Percentiles rank a stretch among this genome's conserved stretches.
Conservation (phyloP, 1,284 basidiomycete species). For the Pyrrhoderma noxium region DNA sequence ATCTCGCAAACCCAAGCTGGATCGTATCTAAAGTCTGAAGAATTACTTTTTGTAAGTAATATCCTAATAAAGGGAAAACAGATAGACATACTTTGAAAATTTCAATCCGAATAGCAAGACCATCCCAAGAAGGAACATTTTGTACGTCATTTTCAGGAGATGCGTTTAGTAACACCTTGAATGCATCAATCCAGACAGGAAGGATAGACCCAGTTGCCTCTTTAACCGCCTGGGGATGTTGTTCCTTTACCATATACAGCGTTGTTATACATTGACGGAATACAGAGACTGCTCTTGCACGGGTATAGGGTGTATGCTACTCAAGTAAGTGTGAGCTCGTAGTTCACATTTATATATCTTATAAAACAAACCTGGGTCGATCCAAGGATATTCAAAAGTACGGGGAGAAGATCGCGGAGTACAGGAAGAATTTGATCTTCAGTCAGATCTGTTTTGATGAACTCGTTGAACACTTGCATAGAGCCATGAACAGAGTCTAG, state of each 20-base stretch:
- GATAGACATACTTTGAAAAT: slow-evolving; percentile 61
- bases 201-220: slow-evolving; percentile 76
- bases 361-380: slow-evolving; percentile 51
- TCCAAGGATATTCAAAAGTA: slow-evolving; percentile 77
- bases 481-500: slow-evolving; percentile 80
- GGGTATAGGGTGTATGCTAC: slow-evolving; percentile 72
- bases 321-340: slow-evolving; percentile 17
- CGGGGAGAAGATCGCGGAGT: slow-evolving; percentile 76
- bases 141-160: slow-evolving; percentile 58
- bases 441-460: slow-evolving; percentile 83
- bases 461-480: slow-evolving; percentile 92
- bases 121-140: slow-evolving; percentile 64
- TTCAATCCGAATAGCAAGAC: slow-evolving; percentile 67
- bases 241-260: slow-evolving; percentile 91
- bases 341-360: not conserved
- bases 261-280: slow-evolving; percentile 88
- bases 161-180: slow-evolving; percentile 66
- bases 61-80: slow-evolving; percentile 3
- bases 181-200: slow-evolving; percentile 84
- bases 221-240: slow-evolving; percentile 80
- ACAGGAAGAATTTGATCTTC: slow-evolving; percentile 91
- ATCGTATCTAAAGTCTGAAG: slow-evolving; percentile 66
- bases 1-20: slow-evolving; percentile 68
- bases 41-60: slow-evolving; percentile 16
- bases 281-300: slow-evolving; percentile 79